Base-by-base conservation (phyloP, 2,329 filamentous ascomycete genomes). In the Teratosphaeria epicoccoides region DNA sequence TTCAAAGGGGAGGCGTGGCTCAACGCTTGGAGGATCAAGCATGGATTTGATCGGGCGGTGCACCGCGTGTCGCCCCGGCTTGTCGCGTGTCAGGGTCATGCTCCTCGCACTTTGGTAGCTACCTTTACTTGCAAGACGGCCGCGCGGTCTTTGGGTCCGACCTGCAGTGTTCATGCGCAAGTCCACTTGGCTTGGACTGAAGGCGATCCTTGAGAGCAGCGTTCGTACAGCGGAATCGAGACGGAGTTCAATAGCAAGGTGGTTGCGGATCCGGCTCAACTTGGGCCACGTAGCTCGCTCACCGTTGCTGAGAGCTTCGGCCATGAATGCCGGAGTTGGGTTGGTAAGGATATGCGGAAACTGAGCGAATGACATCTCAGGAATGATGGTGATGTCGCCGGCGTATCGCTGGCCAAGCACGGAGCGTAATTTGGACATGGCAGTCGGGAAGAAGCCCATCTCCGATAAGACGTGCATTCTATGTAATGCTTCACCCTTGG, bases 271-370 rank as follows among this genome's bases (percentile, higher is more conserved):
- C 11, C 88, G 82, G 56, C 85, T 85, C 9, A 97, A 72, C 65
- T 90, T 90, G 0, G 90, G 89, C 91, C 90, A 97, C 0, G 90
- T 95, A 2, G 91, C 90, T 52, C 83, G 78, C 68, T 96, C 87
- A 6, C 91, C 91, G 24, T 81, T 78, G 6, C 88, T 72, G 61
- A 86, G 86, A 7, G 87, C 84, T 46, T 85, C 78, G 4, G 84
- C 68, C 87, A 97, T 95, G 66, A 95, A 97, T 4, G 90, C 87
- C 0, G 82, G 73, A 0, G 85, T 89, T 1, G 91, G 91, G 53
- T 97, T 97, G 56, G 79, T 84, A 44, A 97, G 74, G 24, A 96
- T 82, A 7, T 80, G 78, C 0, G 86, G 84, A 22, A 94, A 79
- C 55, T 94, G 84, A 6, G 82, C 76, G 49, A 85, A 81, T 4